Percentiles rank a stretch among this genome's conserved stretches.
Evolutionary conservation across 495 filamentous ascomycete species (phyloP).

Genomic region (Cryomyces antarcticus): DNA sequence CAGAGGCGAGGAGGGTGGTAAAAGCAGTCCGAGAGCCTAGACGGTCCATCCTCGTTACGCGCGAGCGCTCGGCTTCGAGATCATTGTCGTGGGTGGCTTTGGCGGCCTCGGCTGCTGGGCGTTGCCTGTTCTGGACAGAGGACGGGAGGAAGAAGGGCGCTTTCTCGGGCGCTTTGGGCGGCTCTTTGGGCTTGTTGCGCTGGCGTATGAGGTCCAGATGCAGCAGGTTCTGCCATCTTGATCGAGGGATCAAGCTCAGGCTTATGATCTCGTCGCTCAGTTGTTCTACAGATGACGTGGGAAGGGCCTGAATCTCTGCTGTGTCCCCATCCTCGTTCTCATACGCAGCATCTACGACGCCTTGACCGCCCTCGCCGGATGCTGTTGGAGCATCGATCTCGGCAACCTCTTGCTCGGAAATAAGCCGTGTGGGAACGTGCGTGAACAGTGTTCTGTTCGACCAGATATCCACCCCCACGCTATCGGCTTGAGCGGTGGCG

Average conservation of each 20-base stretch:
- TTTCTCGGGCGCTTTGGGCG: slow-evolving; percentile 79
- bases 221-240: slow-evolving; percentile 80
- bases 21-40: slow-evolving; percentile 9
- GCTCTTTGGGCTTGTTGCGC: slow-evolving; percentile 85
- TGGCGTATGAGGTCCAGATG: slow-evolving; percentile 77
- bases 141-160: slow-evolving; percentile 91
- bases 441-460: slow-evolving; percentile 80
- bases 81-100: slow-evolving; percentile 3
- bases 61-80: slow-evolving; percentile 11
- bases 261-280: slow-evolving; percentile 65
- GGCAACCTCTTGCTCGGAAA: slow-evolving; percentile 53
- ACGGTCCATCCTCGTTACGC: slow-evolving; percentile 1
- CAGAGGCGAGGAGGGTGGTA: slow-evolving; percentile 32
- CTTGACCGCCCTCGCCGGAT: slow-evolving; percentile 67
- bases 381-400: slow-evolving; percentile 41
- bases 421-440: slow-evolving; percentile 61
- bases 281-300: slow-evolving; percentile 42
- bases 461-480: slow-evolving; percentile 78
- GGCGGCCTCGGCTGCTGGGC: slow-evolving; percentile 1
- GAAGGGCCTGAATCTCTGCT: slow-evolving; percentile 22
- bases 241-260: slow-evolving; percentile 70
- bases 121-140: slow-evolving; percentile 12
- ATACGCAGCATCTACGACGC: slow-evolving; percentile 51
- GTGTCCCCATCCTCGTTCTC: slow-evolving; percentile 21
- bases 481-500: slow-evolving; percentile 66